A percentile compares a stretch with the other conserved stretches of the same genome.
Conservation (phyloP, 1,284 basidiomycete species). For the Irpex sp. region DNA sequence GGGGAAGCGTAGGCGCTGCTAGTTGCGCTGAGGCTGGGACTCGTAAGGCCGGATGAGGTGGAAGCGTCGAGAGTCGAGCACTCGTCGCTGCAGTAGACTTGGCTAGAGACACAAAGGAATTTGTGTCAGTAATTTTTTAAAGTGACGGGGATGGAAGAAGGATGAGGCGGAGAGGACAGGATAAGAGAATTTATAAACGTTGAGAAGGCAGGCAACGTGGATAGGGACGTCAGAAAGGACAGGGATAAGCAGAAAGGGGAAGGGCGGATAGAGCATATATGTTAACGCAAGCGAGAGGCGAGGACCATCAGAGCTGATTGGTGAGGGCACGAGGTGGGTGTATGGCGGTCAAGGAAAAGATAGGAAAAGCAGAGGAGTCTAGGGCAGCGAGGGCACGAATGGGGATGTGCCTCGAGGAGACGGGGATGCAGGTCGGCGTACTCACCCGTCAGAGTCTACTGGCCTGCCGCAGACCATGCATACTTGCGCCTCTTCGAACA, state of each 20-base stretch:
- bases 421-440: background rate
- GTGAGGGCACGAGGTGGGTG: slow-evolving; percentile 3
- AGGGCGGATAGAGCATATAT: background rate
- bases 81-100: slow-evolving; percentile 70
- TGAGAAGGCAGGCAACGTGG: background rate
- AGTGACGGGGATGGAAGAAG: background rate
- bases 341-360: background rate
- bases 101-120: slow-evolving; percentile 35
- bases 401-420: slow-evolving; percentile 11
- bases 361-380: background rate
- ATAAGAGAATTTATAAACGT: background rate
- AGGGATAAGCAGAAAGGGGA: slow-evolving; percentile 3
- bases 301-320: background rate
- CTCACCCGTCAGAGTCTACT: slow-evolving; percentile 14
- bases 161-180: background rate
- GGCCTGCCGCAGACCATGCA: slow-evolving; percentile 20
- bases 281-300: background rate
- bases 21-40: slow-evolving; percentile 28
- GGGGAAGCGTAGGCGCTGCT: slow-evolving; percentile 71
- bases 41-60: slow-evolving; percentile 52
- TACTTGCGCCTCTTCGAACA: slow-evolving; percentile 19
- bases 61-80: slow-evolving; percentile 62
- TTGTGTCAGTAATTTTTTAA: background rate
- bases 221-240: background rate
- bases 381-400: background rate